These are phyloP conservation scores for Nissolia schottii DNA, from an alignment of 306 rosid genomes.

Conservation along the genomic window DNA sequence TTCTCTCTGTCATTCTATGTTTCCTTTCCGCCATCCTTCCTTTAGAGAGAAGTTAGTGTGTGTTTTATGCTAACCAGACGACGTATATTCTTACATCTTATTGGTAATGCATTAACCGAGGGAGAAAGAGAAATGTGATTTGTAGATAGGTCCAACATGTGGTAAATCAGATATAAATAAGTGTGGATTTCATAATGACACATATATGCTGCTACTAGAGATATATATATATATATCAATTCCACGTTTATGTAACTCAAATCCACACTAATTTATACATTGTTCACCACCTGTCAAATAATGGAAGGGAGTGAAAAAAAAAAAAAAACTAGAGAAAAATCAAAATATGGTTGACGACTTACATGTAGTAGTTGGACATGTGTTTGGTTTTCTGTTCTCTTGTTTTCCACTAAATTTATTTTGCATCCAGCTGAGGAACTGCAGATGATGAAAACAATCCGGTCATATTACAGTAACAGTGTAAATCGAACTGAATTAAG, in stretches of 20 bases:
- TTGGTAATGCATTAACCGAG: neutral
- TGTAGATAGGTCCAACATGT: too few species aligned
- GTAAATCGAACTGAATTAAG: neutral
- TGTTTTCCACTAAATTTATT: conserved; percentile 70
- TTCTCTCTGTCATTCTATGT: conserved; percentile 21
- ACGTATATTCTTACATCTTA: neutral
- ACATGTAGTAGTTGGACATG: conserved; percentile 42
- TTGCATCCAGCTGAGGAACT: conserved; percentile 96
- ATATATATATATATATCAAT: too few species aligned
- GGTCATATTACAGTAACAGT: neutral
- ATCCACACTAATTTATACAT: too few species aligned
- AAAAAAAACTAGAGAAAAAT: neutral
- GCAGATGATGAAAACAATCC: conserved; percentile 21
- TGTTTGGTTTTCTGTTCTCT: conserved; percentile 50
- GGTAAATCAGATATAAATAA: too few species aligned
- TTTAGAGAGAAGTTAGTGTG: conserved; percentile 21
- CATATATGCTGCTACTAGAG: too few species aligned
- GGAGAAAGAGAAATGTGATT: too few species aligned
- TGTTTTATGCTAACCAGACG: conserved; percentile 14
- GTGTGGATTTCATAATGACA: too few species aligned
- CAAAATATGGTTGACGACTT: conserved; percentile 33
- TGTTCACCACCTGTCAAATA: too few species aligned
- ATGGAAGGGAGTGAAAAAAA: too few species aligned
- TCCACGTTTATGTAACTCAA: too few species aligned
- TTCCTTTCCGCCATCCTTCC: conserved; percentile 11